Conservation (phyloP, 192 early-diverging fungal species). For the Linnemannia elongata region DNA sequence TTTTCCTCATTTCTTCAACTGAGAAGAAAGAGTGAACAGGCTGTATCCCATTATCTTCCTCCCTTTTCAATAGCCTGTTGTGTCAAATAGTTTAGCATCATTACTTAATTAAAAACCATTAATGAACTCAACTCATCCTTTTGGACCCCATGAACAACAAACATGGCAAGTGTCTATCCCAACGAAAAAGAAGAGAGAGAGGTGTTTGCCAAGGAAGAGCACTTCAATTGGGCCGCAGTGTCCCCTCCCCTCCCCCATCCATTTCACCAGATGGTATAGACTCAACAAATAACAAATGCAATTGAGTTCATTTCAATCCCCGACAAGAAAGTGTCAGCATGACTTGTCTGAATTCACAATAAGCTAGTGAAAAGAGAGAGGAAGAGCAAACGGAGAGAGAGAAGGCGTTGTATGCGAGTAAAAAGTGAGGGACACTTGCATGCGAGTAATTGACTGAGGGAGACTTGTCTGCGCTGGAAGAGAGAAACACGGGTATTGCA, state of each 20-base stretch:
- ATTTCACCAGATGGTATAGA: neutral
- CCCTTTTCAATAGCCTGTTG: neutral
- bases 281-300: neutral
- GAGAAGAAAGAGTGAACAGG: neutral
- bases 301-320: slow-evolving; percentile 6
- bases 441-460: neutral
- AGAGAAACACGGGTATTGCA: too few species aligned
- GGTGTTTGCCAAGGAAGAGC: too few species aligned
- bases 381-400: neutral
- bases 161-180: neutral
- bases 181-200: too few species aligned
- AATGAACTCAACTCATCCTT: neutral
- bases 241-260: too few species aligned
- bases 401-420: neutral
- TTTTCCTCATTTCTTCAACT: neutral
- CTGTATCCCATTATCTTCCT: neutral
- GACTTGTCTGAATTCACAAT: neutral
- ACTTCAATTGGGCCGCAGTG: too few species aligned
- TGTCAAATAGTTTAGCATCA: slow-evolving; percentile 10
- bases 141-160: neutral
- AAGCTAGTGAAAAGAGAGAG: neutral
- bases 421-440: neutral
- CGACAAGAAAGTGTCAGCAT: neutral
- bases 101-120: neutral
- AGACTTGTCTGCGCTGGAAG: too few species aligned